phyloP scores from a whole-genome alignment of 352 stramenopile species.

The Elongisporangium prolatum region DNA sequence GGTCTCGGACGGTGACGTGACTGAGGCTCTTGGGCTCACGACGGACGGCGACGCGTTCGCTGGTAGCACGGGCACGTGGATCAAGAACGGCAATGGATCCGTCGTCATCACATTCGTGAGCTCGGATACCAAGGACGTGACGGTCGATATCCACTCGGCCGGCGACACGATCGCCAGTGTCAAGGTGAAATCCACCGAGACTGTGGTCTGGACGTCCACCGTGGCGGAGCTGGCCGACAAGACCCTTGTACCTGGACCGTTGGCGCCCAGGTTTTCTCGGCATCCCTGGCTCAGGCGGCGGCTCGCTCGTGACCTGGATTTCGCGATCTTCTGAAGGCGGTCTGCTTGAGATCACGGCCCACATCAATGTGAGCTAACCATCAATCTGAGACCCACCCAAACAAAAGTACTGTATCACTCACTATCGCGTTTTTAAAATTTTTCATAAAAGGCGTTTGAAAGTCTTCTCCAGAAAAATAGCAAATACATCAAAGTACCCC shows the following conservation, averaged over 20 bases:
- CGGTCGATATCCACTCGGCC: slow-evolving; percentile 35
- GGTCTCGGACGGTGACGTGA: slow-evolving; percentile 37
- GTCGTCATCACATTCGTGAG: slow-evolving; percentile 30
- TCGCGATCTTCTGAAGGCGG: slow-evolving; percentile 20
- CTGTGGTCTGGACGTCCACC: slow-evolving; percentile 25
- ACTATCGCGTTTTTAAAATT: too few species aligned
- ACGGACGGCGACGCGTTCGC: slow-evolving; percentile 36
- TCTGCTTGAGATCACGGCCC: slow-evolving; percentile 30
- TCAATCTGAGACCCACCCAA: too few species aligned
- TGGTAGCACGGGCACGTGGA: slow-evolving; percentile 27
- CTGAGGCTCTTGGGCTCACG: slow-evolving; percentile 36
- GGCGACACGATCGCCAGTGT: slow-evolving; percentile 24
- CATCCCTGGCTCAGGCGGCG: slow-evolving; percentile 22
- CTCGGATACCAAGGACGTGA: slow-evolving; percentile 25
- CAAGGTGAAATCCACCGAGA: slow-evolving; percentile 17
- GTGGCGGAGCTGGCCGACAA: slow-evolving; percentile 24
- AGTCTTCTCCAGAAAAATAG: too few species aligned
- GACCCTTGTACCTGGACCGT: slow-evolving; percentile 35
- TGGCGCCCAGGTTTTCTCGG: slow-evolving; percentile 31
- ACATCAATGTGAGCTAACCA: slow-evolving; percentile 44
- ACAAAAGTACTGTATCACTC: too few species aligned
- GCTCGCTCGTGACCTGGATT: slow-evolving; percentile 35
- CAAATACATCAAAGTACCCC: too few species aligned
- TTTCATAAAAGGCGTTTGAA: too few species aligned
- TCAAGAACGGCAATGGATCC: slow-evolving; percentile 22